Conservation (phyloP, 495 filamentous ascomycete species). For the Lasiosphaeria hispida region DNA sequence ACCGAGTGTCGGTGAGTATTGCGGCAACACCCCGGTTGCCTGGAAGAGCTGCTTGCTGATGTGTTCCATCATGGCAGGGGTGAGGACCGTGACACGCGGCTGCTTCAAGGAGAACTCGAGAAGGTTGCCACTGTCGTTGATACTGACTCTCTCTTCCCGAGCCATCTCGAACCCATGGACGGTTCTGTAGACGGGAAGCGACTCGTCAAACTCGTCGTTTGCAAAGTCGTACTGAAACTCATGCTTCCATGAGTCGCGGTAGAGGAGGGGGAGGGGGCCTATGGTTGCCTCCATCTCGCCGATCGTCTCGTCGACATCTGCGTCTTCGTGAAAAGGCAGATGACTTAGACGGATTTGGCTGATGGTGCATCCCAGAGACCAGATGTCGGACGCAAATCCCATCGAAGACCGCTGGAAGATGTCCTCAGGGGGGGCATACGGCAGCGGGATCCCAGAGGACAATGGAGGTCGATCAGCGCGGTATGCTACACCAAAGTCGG, state of each 20-base stretch:
- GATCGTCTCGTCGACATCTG: neutral
- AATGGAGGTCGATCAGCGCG: neutral
- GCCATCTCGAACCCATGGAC: neutral
- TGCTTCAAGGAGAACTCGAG: neutral
- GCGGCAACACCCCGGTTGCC: slow-evolving; percentile 5
- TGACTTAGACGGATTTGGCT: slow-evolving; percentile 6
- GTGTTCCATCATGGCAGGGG: neutral
- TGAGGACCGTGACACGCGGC: neutral
- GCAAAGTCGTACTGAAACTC: neutral
- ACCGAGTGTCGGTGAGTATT: neutral
- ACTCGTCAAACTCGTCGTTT: slow-evolving; percentile 8
- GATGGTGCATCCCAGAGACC: slow-evolving; percentile 27
- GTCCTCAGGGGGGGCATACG: slow-evolving; percentile 26
- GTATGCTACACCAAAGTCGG: slow-evolving; percentile 32
- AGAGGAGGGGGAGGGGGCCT: slow-evolving; percentile 19
- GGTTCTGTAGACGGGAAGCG: neutral
- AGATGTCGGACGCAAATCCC: slow-evolving; percentile 24
- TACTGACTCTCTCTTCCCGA: neutral
- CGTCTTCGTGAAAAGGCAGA: neutral
- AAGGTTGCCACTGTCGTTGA: neutral
- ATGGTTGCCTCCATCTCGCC: slow-evolving; percentile 14
- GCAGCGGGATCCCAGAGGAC: slow-evolving; percentile 15
- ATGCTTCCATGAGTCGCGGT: neutral
- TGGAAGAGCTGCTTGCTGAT: neutral
- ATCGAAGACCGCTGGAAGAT: slow-evolving; percentile 4